Base-by-base conservation (phyloP, 495 filamentous ascomycete species). In the Penicillium samsonianum region DNA sequence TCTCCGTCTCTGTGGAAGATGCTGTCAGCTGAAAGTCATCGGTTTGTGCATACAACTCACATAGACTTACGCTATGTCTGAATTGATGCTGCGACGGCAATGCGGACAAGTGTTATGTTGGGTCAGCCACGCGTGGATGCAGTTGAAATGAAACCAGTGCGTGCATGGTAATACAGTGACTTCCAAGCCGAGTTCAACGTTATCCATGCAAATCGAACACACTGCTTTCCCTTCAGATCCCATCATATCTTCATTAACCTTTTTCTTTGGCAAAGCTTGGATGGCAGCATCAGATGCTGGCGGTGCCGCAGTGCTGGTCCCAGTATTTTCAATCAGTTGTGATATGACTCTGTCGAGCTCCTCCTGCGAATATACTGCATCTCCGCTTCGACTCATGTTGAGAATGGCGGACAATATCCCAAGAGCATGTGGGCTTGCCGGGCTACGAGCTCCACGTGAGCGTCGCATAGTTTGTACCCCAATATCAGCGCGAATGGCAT, bases 151-250 rank as follows among this genome's bases (percentile, higher is more conserved):
- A 69, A 96, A 98, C 89, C 90, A 96, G 65, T 98, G 94, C 3
- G 80, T 86, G 73, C 94, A 98, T 2, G 92, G 92, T 26, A 98
- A 72, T 23, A 87, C 80, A 0, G 87, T 84, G 6, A 94, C 89
- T 67, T 92, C 86, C 23, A 87, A 88, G 14, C 85, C 89, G 33
- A 89, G 65, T 41, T 84, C 78, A 33, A 96, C 86, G 2, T 89
- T 81, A 53, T 97, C 93, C 80, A 97, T 98, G 67, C 94, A 98
- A 57, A 96, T 93, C 23, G 89, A 90, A 66, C 92, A 96, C 61
- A 96, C 92, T 4, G 82, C 90, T 56, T 75, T 84, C 69, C 89
- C 83, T 30, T 81, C 81, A 22, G 68, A 60, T 4, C 78, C 83
- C 23, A 92, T 72, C 82, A 92, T 86, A 40, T 86, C 80, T 35